These are phyloP conservation scores for Raffaelea arxii DNA, from an alignment of 2,329 filamentous ascomycete species.

Conservation along the genomic window DNA sequence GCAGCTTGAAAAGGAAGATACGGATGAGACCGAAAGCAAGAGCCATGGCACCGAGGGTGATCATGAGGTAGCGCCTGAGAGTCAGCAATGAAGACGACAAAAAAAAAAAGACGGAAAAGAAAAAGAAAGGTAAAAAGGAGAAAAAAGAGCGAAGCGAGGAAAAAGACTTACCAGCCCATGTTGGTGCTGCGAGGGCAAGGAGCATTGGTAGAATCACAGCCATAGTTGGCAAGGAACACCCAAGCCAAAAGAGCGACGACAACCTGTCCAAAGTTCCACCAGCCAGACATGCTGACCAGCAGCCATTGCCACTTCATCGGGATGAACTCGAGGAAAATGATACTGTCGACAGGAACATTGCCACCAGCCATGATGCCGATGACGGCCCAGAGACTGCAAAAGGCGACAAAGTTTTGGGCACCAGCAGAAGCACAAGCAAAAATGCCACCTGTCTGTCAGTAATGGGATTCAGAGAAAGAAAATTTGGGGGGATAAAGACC, in stretches of 20 bases:
- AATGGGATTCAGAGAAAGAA: no score
- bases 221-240: slow-evolving; percentile 19
- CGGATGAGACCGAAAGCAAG: slow-evolving; percentile 8
- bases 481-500: neutral
- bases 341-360: slow-evolving; percentile 40
- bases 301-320: slow-evolving; percentile 37
- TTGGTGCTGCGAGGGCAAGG: slow-evolving; percentile 7
- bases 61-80: slow-evolving; percentile 9
- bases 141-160: neutral
- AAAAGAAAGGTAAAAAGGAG: neutral
- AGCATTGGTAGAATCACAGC: slow-evolving; percentile 10
- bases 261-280: slow-evolving; percentile 33
- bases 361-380: slow-evolving; percentile 33
- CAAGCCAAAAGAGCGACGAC: slow-evolving; percentile 34
- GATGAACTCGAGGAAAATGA: slow-evolving; percentile 42
- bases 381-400: slow-evolving; percentile 29
- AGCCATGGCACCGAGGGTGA: slow-evolving; percentile 9
- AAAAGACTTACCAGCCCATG: slow-evolving; percentile 9
- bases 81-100: neutral
- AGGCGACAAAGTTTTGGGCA: slow-evolving; percentile 46
- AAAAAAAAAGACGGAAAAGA: neutral
- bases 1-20: slow-evolving; percentile 19
- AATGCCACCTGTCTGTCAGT: slow-evolving; percentile 22
- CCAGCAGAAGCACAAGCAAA: slow-evolving; percentile 50
- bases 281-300: slow-evolving; percentile 30